These are phyloP conservation scores for Phytophthora sansomeana DNA, from an alignment of 352 stramenopile genomes.

Conservation along the genomic window DNA sequence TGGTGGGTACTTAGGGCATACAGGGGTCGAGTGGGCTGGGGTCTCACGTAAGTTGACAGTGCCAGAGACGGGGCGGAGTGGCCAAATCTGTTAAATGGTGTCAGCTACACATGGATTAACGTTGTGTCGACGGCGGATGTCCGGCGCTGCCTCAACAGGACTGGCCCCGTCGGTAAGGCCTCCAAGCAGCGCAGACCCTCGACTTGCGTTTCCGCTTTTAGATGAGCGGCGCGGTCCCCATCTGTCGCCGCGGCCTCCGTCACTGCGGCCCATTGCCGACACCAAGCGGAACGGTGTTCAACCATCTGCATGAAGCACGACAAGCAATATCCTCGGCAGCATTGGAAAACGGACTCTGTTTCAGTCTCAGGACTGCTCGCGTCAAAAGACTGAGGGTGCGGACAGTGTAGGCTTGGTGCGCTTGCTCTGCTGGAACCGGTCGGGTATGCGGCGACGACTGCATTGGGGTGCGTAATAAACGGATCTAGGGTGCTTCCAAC, in stretches of 20 bases:
- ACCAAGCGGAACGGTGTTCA: slow-evolving; percentile 1
- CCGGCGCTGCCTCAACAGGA: too few relatives aligned
- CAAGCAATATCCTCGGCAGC: neutral
- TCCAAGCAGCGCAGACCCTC: neutral
- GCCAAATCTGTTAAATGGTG: neutral
- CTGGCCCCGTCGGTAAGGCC: neutral
- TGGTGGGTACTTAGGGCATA: neutral
- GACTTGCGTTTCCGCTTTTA: neutral
- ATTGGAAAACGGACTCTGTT: too few relatives aligned
- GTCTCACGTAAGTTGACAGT: slow-evolving; percentile 1
- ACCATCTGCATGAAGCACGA: neutral
- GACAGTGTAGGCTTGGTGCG: too few relatives aligned
- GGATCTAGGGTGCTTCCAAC: too few relatives aligned
- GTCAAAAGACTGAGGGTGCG: too few relatives aligned
- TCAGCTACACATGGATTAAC: neutral
- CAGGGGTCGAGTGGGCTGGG: neutral
- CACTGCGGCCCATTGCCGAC: neutral
- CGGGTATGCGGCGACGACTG: too few relatives aligned
- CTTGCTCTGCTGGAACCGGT: too few relatives aligned
- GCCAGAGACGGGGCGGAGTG: neutral
- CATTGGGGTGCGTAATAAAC: too few relatives aligned
- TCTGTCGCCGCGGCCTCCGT: neutral
- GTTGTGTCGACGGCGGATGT: neutral
- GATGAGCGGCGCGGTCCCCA: neutral
- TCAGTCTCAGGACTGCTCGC: too few relatives aligned